These are phyloP conservation scores for Termitomyces titanicus DNA, from an alignment of 768 basidiomycete species.

Conservation along the genomic window DNA sequence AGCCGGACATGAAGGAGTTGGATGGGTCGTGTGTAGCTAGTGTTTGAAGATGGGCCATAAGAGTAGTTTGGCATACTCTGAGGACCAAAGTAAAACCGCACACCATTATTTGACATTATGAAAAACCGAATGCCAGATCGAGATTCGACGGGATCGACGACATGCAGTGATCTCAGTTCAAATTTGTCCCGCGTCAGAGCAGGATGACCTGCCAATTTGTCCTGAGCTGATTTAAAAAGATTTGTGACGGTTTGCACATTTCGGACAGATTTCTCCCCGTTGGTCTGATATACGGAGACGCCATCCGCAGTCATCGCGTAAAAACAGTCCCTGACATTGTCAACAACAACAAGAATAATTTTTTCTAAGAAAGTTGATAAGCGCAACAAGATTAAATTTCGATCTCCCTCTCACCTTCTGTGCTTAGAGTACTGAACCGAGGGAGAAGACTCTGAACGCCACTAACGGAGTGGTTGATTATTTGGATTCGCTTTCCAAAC, in stretches of 20 bases:
- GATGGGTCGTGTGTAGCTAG: slow-evolving; percentile 37
- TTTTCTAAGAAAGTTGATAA: slow-evolving; percentile 48
- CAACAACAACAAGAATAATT: slow-evolving; percentile 64
- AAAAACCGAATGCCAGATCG: slow-evolving; percentile 71
- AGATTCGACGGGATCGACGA: slow-evolving; percentile 63
- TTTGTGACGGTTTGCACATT: slow-evolving; percentile 74
- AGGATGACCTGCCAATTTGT: slow-evolving; percentile 77
- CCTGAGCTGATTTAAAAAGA: slow-evolving; percentile 71
- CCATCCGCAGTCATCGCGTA: slow-evolving; percentile 72
- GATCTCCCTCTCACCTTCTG: slow-evolving; percentile 55
- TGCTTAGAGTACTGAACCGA: slow-evolving; percentile 56
- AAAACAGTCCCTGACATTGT: slow-evolving; percentile 65
- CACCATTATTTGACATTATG: slow-evolving; percentile 77
- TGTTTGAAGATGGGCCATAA: slow-evolving; percentile 33
- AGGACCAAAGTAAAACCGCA: slow-evolving; percentile 80
- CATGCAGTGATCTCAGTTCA: slow-evolving; percentile 66
- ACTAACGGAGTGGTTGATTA: slow-evolving; percentile 85
- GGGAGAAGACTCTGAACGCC: slow-evolving; percentile 78
- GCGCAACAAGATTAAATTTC: background rate
- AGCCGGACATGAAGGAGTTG: slow-evolving; percentile 78
- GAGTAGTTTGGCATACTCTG: slow-evolving; percentile 47
- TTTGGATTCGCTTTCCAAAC: slow-evolving; percentile 83
- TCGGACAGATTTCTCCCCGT: slow-evolving; percentile 62
- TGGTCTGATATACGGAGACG: slow-evolving; percentile 65
- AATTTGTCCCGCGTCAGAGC: slow-evolving; percentile 69